Base-by-base conservation (phyloP, 108 stramenopile genomes). In the Heterococcus sp. region DNA sequence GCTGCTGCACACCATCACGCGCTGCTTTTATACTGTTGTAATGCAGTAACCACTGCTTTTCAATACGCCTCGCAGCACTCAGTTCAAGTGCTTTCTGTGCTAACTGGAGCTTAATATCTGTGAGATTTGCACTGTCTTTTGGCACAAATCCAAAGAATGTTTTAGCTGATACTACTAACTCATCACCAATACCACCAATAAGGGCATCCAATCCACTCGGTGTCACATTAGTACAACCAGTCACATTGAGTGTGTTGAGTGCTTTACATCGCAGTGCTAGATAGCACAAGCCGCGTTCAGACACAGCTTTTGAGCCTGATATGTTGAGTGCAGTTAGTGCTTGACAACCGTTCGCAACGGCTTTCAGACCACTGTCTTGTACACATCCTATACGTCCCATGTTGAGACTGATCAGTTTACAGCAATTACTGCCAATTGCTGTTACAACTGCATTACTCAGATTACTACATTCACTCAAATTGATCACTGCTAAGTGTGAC, bases 141-240 rank as follows among this genome's bases (percentile, higher is more conserved):
- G 79, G 79, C 3, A 70, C 27, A 26, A 70, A 81, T 32, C 79
- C 79, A 66, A 81, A 81, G 72, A 81, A 81, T 1, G 79, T 70
- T 27, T 70, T 69, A 2, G 79, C 79, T 65, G 72, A 66, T 39
- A 66, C 27, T 0, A 81, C 79, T 8, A 81, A 21, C 0, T 4
- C 5, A 11, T 58, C 34, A 26, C 79, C 79, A 27, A 81, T 39
- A 67, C 69, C 79, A n/a, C 32, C 14, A 35, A 81, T 64, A 4
- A 81, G 30, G 0, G 69, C 79, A 27, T 35, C 71, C 26, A 81
- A 66, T 28, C 79, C 79, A 33, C 35, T 66, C 32, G 66, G 38
- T 4, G 63, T 46, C 2, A 81, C 79, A 29, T 70, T 65, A 32
- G 65, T 66, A 31, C 79, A 81, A 14, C 79, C 79, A 38, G 79